A percentile compares a stretch with the other conserved stretches of the same genome.
These are phyloP conservation scores for Talaromyces stipitatus DNA, from an alignment of 495 filamentous ascomycete genomes.

Conservation along the genomic window DNA sequence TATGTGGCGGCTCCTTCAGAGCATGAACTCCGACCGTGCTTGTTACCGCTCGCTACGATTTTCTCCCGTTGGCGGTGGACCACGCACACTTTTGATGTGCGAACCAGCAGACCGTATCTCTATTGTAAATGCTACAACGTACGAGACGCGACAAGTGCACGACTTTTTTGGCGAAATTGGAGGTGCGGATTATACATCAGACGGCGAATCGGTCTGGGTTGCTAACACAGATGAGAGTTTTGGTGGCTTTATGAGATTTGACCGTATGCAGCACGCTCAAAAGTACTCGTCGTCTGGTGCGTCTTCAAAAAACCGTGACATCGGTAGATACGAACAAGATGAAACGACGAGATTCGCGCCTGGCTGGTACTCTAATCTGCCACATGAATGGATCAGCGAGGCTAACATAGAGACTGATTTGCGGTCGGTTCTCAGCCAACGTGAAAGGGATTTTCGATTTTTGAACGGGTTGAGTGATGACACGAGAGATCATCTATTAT, in stretches of 20 bases:
- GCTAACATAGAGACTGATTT: constrained; percentile 26
- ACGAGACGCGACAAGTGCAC: constrained; percentile 60
- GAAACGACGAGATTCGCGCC: not conserved
- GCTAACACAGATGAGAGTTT: constrained; percentile 66
- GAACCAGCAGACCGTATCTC: constrained; percentile 81
- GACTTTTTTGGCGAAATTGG: constrained; percentile 84
- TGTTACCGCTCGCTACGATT: constrained; percentile 73
- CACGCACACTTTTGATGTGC: constrained; percentile 64
- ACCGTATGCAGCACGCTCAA: constrained; percentile 45
- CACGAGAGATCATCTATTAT: not conserved
- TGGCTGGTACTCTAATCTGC: constrained; percentile 12
- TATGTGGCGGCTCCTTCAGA: constrained; percentile 55
- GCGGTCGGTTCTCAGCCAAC: constrained; percentile 23
- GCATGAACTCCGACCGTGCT: constrained; percentile 66
- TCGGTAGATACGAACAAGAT: not conserved
- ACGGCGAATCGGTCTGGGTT: constrained; percentile 63
- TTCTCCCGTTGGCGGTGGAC: constrained; percentile 69
- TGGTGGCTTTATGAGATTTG: constrained; percentile 75
- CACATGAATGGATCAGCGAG: constrained; percentile 32
- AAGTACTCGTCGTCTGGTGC: constrained; percentile 8
- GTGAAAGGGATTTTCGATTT: constrained; percentile 16
- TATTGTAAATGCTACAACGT: constrained; percentile 67
- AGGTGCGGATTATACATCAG: constrained; percentile 65
- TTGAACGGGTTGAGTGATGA: not conserved
- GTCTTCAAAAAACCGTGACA: not conserved